Percentiles rank a stretch among this genome's conserved stretches.
Conservation (phyloP, 2,329 filamentous ascomycete species). For the Ophiostoma quercus region DNA sequence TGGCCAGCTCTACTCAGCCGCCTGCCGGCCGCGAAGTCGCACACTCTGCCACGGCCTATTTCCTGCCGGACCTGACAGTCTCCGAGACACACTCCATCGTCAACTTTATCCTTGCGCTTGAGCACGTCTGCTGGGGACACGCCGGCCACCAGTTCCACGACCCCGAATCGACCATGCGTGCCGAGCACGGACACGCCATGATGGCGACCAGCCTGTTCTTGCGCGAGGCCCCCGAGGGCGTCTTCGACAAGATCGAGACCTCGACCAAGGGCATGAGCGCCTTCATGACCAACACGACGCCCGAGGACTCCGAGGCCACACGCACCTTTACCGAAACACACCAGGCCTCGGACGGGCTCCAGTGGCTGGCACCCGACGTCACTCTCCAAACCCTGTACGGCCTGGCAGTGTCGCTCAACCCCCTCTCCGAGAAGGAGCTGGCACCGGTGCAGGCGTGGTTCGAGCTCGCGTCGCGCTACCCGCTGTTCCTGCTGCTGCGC, state of each 20-base stretch:
- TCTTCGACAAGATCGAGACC: constrained; percentile 31
- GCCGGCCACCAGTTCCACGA: constrained; percentile 36
- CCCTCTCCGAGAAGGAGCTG: constrained; percentile 39
- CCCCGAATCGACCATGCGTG: constrained; percentile 12
- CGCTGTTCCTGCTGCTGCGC: constrained; percentile 37
- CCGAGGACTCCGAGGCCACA: constrained; percentile 13
- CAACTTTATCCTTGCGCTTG: constrained; percentile 52
- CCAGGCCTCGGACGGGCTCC: constrained; percentile 25
- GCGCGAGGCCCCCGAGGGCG: constrained; percentile 36
- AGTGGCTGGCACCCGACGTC: constrained; percentile 40
- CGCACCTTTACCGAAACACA: constrained; percentile 12
- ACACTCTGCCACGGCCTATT: constrained; percentile 13
- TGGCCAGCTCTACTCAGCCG: constrained; percentile 8
- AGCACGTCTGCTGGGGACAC: constrained; percentile 51
- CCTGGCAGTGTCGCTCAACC: constrained; percentile 44
- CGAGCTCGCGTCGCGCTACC: constrained; percentile 43
- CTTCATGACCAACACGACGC: constrained; percentile 20
- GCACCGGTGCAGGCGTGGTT: constrained; percentile 53
- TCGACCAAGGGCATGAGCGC: constrained; percentile 25
- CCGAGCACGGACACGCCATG: constrained; percentile 40
- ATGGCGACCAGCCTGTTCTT: constrained; percentile 44
- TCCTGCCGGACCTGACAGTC: constrained; percentile 33
- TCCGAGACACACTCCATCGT: constrained; percentile 44
- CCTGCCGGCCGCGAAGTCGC: neutral
- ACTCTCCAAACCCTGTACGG: constrained; percentile 42